These are phyloP conservation scores for Simplicillium sp. DNA, from an alignment of 2,329 filamentous ascomycete genomes.

Conservation along the genomic window DNA sequence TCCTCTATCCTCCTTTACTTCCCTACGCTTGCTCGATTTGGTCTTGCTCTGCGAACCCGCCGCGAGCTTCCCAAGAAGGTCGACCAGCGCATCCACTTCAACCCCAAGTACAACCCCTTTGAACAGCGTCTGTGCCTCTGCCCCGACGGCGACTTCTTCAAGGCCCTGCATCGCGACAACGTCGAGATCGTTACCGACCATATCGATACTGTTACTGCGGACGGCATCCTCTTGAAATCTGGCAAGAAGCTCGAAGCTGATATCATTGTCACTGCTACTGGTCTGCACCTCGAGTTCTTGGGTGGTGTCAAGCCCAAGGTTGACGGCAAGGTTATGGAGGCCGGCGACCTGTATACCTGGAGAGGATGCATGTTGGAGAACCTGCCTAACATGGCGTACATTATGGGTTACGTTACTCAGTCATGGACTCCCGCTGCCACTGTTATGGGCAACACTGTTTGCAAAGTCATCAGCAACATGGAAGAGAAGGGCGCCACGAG, in stretches of 20 bases:
- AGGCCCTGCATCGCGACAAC: constrained; percentile 28
- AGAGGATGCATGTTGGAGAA: constrained; percentile 52
- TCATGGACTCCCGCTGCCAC: constrained; percentile 55
- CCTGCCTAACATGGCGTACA: constrained; percentile 48
- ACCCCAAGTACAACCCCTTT: constrained; percentile 53
- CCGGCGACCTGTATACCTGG: constrained; percentile 45
- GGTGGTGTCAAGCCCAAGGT: constrained; percentile 39
- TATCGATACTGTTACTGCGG: constrained; percentile 35
- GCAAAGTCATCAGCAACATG: constrained; percentile 44
- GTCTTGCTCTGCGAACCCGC: constrained; percentile 35
- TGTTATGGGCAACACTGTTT: constrained; percentile 30
- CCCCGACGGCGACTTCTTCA: constrained; percentile 41
- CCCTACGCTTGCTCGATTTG: constrained; percentile 34
- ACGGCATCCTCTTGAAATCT: constrained; percentile 31
- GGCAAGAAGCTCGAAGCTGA: constrained; percentile 45
- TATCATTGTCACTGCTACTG: constrained; percentile 58
- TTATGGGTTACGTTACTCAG: constrained; percentile 54
- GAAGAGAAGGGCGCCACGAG: constrained; percentile 30
- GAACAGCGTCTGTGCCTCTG: constrained; percentile 66
- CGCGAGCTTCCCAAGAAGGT: constrained; percentile 39
- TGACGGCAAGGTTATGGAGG: constrained; percentile 36
- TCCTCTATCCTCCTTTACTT: constrained; percentile 41
- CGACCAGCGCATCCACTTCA: constrained; percentile 49
- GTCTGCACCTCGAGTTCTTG: constrained; percentile 46
- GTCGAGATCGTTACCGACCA: constrained; percentile 33